Evolutionary conservation across 495 filamentous ascomycete species (phyloP), one percentile per base, ranked within the genome.

Genomic region (Annulohypoxylon nitens): DNA sequence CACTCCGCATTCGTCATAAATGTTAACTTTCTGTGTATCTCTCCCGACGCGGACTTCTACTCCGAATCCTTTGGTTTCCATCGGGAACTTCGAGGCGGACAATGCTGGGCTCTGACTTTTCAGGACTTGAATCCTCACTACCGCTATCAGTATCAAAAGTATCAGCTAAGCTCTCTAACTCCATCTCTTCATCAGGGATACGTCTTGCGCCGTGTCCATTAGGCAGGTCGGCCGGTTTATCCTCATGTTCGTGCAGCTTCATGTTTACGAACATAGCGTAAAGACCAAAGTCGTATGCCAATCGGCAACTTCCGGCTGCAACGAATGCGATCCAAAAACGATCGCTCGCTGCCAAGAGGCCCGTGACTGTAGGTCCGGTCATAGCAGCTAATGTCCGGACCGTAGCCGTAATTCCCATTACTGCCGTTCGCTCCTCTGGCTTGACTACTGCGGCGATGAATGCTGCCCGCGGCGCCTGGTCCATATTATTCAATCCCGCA

Each of bases 391-490:
- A 79, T 3, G 90, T 92, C 77, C 92, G 90, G 45, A 90, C 85
- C 2, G 92, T 88, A 69, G 92, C 90, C 18, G 92, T 86, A 0
- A 90, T 80, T 0, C 91, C 90, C 90, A 94, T 90, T 20, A 93
- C 88, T 1, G 92, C 92, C 2, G 93, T 97, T 14, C 93, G 87
- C 79, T 95, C 93, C 64, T 88, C 86, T 0, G 91, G 86, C 39
- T 90, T 86, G 12, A 95, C 85, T 0, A 90, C 89, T 0, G 90
- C 88, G 0, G 93, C 90, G 9, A 96, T 84, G 79, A 97, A 96
- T 0, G 94, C 93, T 0, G 91, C 87, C 2, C 93, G 87, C 0
- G 94, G 93, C 0, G 92, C 92, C 67, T 92, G 88, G 74, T 97
- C 93, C 93, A 96, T 96, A 71, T 85, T 91, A 73, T 91, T 89